These are phyloP conservation scores for Beta macrorhiza DNA, from an alignment of 179 eudicot genomes.

Conservation along the genomic window DNA sequence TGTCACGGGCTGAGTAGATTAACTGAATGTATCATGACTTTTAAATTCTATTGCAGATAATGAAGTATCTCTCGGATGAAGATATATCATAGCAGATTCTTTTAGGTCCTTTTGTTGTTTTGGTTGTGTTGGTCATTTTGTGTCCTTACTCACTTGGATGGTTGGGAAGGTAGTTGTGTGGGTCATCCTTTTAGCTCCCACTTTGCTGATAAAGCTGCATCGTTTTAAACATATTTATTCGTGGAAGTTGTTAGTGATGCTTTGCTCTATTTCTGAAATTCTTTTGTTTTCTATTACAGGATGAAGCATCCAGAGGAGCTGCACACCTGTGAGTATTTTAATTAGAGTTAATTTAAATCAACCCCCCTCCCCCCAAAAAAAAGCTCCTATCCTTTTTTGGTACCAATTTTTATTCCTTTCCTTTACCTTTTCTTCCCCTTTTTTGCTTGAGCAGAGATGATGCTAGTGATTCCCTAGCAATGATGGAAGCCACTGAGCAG, in stretches of 20 bases:
- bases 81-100: not conserved
- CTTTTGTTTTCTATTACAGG: conserved; percentile 46
- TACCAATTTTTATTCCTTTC: not conserved
- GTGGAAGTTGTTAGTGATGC: not conserved
- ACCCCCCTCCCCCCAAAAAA: too few species aligned
- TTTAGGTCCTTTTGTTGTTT: not conserved
- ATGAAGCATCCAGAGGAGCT: conserved; percentile 44
- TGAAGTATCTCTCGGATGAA: not conserved
- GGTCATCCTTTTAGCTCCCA: not conserved
- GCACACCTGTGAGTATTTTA: conserved; percentile 57
- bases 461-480: conserved; percentile 64
- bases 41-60: not conserved
- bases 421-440: not conserved
- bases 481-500: conserved; percentile 79
- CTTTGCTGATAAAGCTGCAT: not conserved
- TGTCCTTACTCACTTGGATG: not conserved
- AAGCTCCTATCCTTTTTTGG: not conserved
- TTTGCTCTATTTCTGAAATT: conserved; percentile 5
- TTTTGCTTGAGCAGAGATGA: conserved; percentile 53
- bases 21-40: not conserved
- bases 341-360: not conserved
- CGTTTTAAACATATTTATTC: not conserved
- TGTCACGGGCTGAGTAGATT: not conserved
- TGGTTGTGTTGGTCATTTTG: not conserved
- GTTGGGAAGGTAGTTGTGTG: not conserved